Evolutionary conservation across 306 rosid species (phyloP).

Genomic region (Quercus mongolica): DNA sequence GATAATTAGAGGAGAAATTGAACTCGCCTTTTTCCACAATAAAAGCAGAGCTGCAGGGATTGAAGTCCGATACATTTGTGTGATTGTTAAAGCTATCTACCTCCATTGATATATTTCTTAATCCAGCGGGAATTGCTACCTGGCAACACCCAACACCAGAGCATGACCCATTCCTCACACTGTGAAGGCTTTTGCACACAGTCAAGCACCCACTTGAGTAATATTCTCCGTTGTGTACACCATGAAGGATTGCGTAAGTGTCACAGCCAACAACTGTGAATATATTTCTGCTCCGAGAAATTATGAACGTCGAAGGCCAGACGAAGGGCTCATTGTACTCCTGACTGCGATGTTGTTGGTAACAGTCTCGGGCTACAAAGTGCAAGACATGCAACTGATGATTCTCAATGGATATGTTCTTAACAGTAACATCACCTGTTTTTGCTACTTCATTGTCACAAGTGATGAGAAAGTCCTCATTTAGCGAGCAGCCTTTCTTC

Average conservation of each 20-base stretch:
- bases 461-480: not conserved
- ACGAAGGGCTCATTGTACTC: fast-evolving
- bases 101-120: not conserved
- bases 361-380: not conserved
- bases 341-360: not conserved
- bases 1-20: not conserved
- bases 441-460: conserved; percentile 4
- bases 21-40: not conserved
- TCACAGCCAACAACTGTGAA: conserved; percentile 24
- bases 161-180: not conserved
- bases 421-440: not conserved
- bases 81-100: not conserved
- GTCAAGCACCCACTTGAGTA: conserved; percentile 14
- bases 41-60: conserved; percentile 23
- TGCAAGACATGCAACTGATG: not conserved
- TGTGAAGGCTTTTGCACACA: not conserved
- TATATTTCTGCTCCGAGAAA: conserved; percentile 17
- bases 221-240: fast-evolving
- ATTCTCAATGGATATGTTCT: conserved; percentile 5
- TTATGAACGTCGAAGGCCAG: not conserved
- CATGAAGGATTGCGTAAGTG: conserved; percentile 11
- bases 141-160: conserved; percentile 24
- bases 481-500: not conserved
- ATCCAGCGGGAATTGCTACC: not conserved
- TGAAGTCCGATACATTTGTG: not conserved